These are phyloP conservation scores for Fusarium metavorans DNA, from an alignment of 2,329 filamentous ascomycete genomes.

Conservation along the genomic window DNA sequence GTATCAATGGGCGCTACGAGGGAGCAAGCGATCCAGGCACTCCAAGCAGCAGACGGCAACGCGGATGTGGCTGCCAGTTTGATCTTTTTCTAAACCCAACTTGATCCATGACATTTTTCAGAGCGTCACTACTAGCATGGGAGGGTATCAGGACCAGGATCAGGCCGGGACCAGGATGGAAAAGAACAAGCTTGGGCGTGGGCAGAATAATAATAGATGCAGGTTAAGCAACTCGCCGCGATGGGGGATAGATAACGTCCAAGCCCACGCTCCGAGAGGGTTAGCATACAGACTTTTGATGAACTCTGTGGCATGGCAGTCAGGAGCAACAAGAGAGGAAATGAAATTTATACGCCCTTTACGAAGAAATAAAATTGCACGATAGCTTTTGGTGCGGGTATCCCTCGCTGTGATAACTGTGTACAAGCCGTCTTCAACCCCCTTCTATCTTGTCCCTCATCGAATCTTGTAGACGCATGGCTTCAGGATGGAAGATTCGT, in stretches of 20 bases:
- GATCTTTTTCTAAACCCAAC: slow-evolving; percentile 64
- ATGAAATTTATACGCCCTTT: slow-evolving; percentile 27
- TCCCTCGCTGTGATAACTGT: slow-evolving; percentile 24
- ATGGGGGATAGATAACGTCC: slow-evolving; percentile 39
- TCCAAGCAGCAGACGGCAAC: slow-evolving; percentile 87
- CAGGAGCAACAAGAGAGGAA: slow-evolving; percentile 34
- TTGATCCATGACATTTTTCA: slow-evolving; percentile 10
- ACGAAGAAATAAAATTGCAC: slow-evolving; percentile 31
- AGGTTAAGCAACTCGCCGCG: slow-evolving; percentile 16
- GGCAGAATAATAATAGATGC: slow-evolving; percentile 40
- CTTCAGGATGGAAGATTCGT: slow-evolving; percentile 79
- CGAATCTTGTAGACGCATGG: slow-evolving; percentile 96
- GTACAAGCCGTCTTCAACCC: slow-evolving; percentile 5
- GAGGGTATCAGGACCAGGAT: not conserved
- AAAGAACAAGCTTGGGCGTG: slow-evolving; percentile 27
- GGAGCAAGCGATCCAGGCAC: slow-evolving; percentile 80
- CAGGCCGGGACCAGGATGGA: slow-evolving; percentile 12
- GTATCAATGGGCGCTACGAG: slow-evolving; percentile 81
- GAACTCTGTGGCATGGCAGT: slow-evolving; percentile 23
- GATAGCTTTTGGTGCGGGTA: slow-evolving; percentile 27
- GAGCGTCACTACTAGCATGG: slow-evolving; percentile 25
- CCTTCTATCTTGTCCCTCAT: slow-evolving; percentile 52
- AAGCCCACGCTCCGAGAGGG: slow-evolving; percentile 18
- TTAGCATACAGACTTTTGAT: slow-evolving; percentile 19
- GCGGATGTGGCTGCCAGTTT: slow-evolving; percentile 89